These are phyloP conservation scores for Boechera divaricarpa DNA, from an alignment of 345 rosid genomes.

Conservation along the genomic window DNA sequence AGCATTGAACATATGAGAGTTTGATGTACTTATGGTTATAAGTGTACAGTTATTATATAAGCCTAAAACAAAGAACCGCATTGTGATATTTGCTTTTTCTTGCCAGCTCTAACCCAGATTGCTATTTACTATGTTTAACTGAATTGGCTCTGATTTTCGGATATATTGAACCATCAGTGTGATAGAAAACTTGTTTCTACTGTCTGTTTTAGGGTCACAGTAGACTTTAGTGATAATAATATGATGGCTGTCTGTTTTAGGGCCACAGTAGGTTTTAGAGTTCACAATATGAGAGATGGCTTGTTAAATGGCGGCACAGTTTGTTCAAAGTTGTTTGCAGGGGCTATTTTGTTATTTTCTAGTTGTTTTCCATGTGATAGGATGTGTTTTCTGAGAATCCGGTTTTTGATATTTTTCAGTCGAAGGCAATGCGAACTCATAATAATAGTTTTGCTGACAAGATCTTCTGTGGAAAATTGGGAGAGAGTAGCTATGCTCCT, in stretches of 20 bases:
- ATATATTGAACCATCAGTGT: slow-evolving; percentile 10
- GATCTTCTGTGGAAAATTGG: slow-evolving; percentile 58
- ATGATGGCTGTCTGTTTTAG: not conserved
- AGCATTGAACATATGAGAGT: not conserved
- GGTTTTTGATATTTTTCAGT: slow-evolving; percentile 50
- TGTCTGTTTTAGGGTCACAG: slow-evolving; percentile 15
- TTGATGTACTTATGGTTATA: slow-evolving; percentile 16
- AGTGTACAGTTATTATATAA: slow-evolving; percentile 1
- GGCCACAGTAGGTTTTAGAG: slow-evolving; percentile 19
- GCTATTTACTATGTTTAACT: not conserved
- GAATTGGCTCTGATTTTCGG: slow-evolving; percentile 5
- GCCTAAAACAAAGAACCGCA: not conserved
- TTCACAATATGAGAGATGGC: slow-evolving; percentile 22
- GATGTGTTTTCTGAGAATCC: slow-evolving; percentile 8
- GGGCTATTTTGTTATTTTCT: not conserved
- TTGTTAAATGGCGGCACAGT: slow-evolving; percentile 2
- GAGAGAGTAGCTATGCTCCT: slow-evolving; percentile 75
- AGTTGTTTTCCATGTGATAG: slow-evolving; percentile 3
- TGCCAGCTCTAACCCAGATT: not conserved
- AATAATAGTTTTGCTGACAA: slow-evolving; percentile 53
- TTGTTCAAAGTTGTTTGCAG: not conserved
- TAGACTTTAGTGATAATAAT: slow-evolving; percentile 21
- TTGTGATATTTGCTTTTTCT: slow-evolving; percentile 19
- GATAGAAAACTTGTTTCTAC: slow-evolving; percentile 9
- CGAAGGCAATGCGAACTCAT: slow-evolving; percentile 57